phyloP scores from a whole-genome alignment of 352 stramenopile species.

The Globisporangium heterothallicum region DNA sequence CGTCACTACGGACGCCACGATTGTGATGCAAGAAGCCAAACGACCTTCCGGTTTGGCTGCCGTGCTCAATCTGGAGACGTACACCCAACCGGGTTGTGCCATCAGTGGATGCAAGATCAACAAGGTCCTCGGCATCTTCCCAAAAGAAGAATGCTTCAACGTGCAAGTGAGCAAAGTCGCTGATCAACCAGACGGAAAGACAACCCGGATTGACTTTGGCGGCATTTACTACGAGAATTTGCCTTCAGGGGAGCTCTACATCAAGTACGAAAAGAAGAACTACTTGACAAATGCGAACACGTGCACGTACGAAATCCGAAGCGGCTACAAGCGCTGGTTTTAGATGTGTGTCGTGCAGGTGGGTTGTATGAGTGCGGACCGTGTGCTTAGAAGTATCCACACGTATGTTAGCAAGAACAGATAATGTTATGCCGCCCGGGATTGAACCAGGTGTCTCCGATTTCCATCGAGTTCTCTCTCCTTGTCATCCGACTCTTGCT shows the following conservation, averaged over 20 bases:
- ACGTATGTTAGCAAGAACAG: too few species aligned
- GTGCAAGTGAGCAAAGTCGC: slow-evolving; percentile 21
- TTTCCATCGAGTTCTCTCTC: too few species aligned
- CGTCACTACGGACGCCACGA: slow-evolving; percentile 21
- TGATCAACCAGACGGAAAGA: slow-evolving; percentile 32
- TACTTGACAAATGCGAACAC: slow-evolving; percentile 34
- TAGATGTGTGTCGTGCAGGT: too few species aligned
- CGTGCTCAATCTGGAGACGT: slow-evolving; percentile 35
- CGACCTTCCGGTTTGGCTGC: slow-evolving; percentile 28
- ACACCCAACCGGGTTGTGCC: slow-evolving; percentile 43
- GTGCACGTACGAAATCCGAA: slow-evolving; percentile 44
- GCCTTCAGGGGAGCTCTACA: slow-evolving; percentile 43
- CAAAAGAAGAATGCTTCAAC: slow-evolving; percentile 47
- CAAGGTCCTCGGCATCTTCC: slow-evolving; percentile 28
- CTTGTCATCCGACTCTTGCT: too few species aligned
- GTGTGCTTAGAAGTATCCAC: too few species aligned
- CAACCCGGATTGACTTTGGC: slow-evolving; percentile 38
- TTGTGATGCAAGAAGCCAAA: slow-evolving; percentile 36
- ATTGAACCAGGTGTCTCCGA: too few species aligned
- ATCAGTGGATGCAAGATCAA: slow-evolving; percentile 33
- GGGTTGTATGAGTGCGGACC: too few species aligned
- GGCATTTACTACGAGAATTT: slow-evolving; percentile 58
- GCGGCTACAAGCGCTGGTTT: slow-evolving; percentile 55
- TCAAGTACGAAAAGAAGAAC: slow-evolving; percentile 51
- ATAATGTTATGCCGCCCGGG: too few species aligned